Evolutionary conservation across 352 stramenopile species (phyloP).

Genomic region (Pythium pectinolyticum): DNA sequence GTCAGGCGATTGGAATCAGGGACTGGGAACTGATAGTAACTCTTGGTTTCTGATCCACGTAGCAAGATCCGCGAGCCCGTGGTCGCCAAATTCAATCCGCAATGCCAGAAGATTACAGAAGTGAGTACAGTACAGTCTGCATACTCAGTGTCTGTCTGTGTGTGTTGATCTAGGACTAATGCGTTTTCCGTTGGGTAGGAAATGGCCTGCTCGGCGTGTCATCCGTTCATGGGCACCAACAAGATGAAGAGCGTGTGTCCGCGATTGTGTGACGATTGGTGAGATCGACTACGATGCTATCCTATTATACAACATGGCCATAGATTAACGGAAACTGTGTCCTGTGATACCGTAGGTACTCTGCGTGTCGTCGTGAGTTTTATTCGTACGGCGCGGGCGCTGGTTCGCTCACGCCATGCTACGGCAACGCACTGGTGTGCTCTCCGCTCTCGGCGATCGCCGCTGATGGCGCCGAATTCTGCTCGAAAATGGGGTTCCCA

Average conservation of each 20-base stretch:
- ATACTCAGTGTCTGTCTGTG: background rate
- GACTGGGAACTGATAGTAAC: constrained; percentile 3
- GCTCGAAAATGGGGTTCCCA: constrained; percentile 77
- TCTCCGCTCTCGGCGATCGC: constrained; percentile 67
- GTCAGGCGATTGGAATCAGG: too few relatives aligned
- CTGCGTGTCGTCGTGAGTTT: constrained; percentile 70
- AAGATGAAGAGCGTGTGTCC: constrained; percentile 76
- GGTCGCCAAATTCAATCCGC: constrained; percentile 69
- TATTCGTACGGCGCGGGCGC: constrained; percentile 67
- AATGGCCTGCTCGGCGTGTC: constrained; percentile 79
- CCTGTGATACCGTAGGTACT: constrained; percentile 29
- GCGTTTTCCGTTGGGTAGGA: constrained; percentile 36
- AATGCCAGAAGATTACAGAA: constrained; percentile 64
- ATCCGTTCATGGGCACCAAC: constrained; percentile 75
- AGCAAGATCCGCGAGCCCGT: constrained; percentile 81
- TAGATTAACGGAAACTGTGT: too few relatives aligned
- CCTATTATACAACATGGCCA: background rate
- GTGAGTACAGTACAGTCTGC: constrained; percentile 25
- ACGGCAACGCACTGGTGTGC: constrained; percentile 81
- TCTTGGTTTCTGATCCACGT: constrained; percentile 2
- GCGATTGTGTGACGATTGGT: constrained; percentile 78
- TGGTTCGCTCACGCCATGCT: constrained; percentile 69
- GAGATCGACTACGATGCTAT: background rate
- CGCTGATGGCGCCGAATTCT: constrained; percentile 59
- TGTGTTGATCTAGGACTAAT: background rate